phyloP scores from a whole-genome alignment of 2,329 filamentous ascomycete genomes.

The Sporothrix protearum region DNA sequence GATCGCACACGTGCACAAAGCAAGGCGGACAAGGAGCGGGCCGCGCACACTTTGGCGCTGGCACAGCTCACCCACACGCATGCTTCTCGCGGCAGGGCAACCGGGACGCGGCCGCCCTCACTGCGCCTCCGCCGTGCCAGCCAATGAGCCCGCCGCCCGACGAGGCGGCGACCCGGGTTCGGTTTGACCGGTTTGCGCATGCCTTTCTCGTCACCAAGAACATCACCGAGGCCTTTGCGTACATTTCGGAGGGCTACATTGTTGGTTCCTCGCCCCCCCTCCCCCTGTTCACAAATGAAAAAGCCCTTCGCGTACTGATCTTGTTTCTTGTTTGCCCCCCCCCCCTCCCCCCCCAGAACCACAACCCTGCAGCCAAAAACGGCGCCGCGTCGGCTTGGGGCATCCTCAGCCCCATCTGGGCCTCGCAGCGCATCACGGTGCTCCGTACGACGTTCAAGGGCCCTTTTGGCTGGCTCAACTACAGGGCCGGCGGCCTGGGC shows the following conservation, averaged over 20 bases:
- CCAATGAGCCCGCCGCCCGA: conserved; percentile 29
- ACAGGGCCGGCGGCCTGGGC: conserved; percentile 27
- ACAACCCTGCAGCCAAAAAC: conserved; percentile 30
- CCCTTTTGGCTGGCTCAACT: conserved; percentile 32
- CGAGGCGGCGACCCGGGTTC: conserved; percentile 28
- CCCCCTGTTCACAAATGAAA: too few relatives aligned
- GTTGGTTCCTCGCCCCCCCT: conserved; percentile 20
- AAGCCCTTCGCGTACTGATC: too few relatives aligned
- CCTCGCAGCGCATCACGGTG: conserved; percentile 30
- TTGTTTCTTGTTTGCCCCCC: too few relatives aligned
- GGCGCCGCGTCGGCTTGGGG: conserved; percentile 30
- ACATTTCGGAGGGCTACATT: conserved; percentile 32
- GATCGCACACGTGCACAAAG: not conserved
- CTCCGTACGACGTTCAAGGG: conserved; percentile 31
- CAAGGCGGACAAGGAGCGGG: not conserved
- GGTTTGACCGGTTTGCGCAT: conserved; percentile 32
- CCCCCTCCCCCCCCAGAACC: too few relatives aligned
- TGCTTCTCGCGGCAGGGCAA: not conserved
- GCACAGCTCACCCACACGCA: not conserved
- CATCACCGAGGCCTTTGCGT: conserved; percentile 31
- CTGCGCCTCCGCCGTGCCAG: conserved; percentile 22
- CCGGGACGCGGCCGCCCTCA: not conserved
- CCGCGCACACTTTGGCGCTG: not conserved
- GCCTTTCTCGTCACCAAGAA: conserved; percentile 32
- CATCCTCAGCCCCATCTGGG: conserved; percentile 32